A percentile compares a stretch with the other conserved stretches of the same genome.
These are phyloP conservation scores for Fusarium globosum DNA, from an alignment of 2,329 filamentous ascomycete species.

Conservation along the genomic window DNA sequence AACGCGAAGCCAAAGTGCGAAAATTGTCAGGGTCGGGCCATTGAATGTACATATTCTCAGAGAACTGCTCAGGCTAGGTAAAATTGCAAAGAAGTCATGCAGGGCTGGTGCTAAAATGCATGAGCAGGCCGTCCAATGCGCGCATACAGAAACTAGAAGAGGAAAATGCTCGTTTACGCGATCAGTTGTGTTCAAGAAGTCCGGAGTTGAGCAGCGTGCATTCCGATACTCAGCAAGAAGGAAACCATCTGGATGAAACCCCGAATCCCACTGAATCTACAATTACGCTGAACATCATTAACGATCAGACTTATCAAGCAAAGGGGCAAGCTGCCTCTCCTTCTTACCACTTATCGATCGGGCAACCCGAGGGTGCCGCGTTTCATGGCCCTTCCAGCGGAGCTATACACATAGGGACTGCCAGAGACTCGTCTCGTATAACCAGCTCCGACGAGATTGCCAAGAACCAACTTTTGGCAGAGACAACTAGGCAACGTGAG, in stretches of 20 bases:
- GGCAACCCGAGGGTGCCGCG: conserved; percentile 17
- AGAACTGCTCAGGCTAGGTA: conserved; percentile 23
- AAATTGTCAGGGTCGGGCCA: conserved; percentile 17
- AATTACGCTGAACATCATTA: rapidly evolving
- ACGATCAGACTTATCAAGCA: background rate
- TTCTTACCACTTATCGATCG: background rate
- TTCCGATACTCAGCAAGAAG: background rate
- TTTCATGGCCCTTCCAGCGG: conserved; percentile 43
- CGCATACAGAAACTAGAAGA: conserved; percentile 49
- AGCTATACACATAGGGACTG: background rate
- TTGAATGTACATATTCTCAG: conserved; percentile 27
- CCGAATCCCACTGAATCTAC: rapidly evolving
- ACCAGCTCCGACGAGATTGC: rapidly evolving
- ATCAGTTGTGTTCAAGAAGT: conserved; percentile 43
- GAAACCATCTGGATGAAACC: rapidly evolving
- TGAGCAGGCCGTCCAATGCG: conserved; percentile 39
- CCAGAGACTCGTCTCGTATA: rapidly evolving
- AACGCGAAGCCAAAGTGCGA: conserved; percentile 33
- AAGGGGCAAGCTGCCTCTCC: background rate
- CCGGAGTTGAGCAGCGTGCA: rapidly evolving
- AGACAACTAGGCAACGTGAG: conserved; percentile 31
- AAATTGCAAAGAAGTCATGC: rapidly evolving
- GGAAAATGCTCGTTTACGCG: conserved; percentile 50
- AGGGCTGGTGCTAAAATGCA: rapidly evolving
- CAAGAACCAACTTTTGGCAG: conserved; percentile 29